Conservation (phyloP, 1,139 yeast genomes). For the Torulaspora globosa region DNA sequence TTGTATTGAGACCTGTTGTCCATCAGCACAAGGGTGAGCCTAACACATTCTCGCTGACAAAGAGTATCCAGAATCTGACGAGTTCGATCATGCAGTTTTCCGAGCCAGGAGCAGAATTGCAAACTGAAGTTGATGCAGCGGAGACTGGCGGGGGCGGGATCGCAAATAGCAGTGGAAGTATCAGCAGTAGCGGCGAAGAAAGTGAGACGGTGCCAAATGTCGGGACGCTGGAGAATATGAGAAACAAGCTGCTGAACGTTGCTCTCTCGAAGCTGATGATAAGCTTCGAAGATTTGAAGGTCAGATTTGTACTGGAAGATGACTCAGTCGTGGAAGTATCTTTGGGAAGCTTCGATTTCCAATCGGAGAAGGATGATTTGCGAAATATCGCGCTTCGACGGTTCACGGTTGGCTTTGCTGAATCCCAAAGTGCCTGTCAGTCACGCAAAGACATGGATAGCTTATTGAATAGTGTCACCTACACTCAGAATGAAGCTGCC, state of each 20-base stretch:
- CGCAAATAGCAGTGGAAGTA: slow-evolving; percentile 14
- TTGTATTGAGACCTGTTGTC: slow-evolving; percentile 43
- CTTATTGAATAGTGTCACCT: slow-evolving; percentile 57
- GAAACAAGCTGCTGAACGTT: slow-evolving; percentile 34
- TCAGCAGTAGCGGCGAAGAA: slow-evolving; percentile 14
- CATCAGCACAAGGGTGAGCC: slow-evolving; percentile 28
- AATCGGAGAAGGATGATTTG: slow-evolving; percentile 19
- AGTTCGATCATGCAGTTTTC: slow-evolving; percentile 46
- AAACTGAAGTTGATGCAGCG: slow-evolving; percentile 17
- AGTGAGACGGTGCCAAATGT: slow-evolving; percentile 6
- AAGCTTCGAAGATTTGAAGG: slow-evolving; percentile 20
- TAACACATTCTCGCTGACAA: slow-evolving; percentile 48
- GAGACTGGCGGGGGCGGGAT: slow-evolving; percentile 15
- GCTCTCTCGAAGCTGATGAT: slow-evolving; percentile 34
- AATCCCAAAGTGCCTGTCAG: background rate
- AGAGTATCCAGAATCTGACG: slow-evolving; percentile 63
- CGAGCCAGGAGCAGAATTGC: slow-evolving; percentile 23
- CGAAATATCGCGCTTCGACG: slow-evolving; percentile 16
- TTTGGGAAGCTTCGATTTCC: slow-evolving; percentile 18
- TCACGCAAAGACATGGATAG: slow-evolving; percentile 14
- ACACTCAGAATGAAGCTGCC: slow-evolving; percentile 65
- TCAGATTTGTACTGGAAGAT: slow-evolving; percentile 25
- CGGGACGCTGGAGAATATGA: slow-evolving; percentile 28
- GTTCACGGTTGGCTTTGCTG: background rate
- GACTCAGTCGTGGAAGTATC: slow-evolving; percentile 14